phyloP scores from a whole-genome alignment of 1,284 basidiomycete genomes.

The Fomitiporia mediterranea region DNA sequence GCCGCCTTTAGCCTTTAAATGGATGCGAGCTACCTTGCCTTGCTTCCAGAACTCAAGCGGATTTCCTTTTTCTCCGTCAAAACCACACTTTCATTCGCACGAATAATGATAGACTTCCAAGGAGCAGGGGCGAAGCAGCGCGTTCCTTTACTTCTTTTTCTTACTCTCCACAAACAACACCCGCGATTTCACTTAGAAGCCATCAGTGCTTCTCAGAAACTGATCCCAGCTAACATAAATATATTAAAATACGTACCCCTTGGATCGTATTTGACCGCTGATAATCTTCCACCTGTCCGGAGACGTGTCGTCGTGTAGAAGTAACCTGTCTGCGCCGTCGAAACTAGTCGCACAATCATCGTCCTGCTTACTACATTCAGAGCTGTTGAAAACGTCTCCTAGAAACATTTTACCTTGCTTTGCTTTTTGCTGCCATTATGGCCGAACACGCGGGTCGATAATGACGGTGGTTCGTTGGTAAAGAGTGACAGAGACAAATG shows the following conservation, averaged over 20 bases:
- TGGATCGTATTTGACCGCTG: slow-evolving; percentile 88
- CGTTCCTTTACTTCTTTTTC: slow-evolving; percentile 62
- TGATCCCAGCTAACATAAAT: not conserved
- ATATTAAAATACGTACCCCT: slow-evolving; percentile 58
- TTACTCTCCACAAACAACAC: slow-evolving; percentile 79
- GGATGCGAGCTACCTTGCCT: no score
- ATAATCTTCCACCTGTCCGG: slow-evolving; percentile 66
- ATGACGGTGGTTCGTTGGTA: no score
- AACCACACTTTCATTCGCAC: no score
- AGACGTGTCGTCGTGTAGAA: slow-evolving; percentile 82
- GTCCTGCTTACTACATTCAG: slow-evolving; percentile 46
- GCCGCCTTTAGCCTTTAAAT: no score
- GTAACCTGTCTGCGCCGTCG: slow-evolving; percentile 85
- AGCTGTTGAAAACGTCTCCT: not conserved
- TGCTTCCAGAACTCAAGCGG: no score
- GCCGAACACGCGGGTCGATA: no score
- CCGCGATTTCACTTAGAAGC: slow-evolving; percentile 55
- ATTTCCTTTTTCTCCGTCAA: no score
- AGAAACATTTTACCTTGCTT: slow-evolving; percentile 40
- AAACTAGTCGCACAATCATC: slow-evolving; percentile 79
- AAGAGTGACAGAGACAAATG: no score
- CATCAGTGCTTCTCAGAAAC: not conserved
- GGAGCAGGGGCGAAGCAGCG: no score
- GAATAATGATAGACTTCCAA: no score
- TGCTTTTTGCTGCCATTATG: slow-evolving; percentile 51